Percentiles rank a stretch among this genome's conserved stretches.
Evolutionary conservation across 179 eudicot species (phyloP).

Genomic region (Silene coronaria): DNA sequence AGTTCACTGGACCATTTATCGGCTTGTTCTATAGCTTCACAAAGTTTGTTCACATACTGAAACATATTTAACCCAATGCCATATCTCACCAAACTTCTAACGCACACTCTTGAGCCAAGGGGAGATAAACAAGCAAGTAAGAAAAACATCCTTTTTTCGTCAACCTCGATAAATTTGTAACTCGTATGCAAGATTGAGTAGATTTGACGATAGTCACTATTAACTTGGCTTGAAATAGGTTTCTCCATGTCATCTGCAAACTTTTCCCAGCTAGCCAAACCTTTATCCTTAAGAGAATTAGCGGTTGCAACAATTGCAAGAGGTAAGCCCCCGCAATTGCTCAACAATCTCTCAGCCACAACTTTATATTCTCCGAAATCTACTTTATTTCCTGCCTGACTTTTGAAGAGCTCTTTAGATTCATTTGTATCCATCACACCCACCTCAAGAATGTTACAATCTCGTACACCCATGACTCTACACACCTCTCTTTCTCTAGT

Average conservation of each 20-base stretch:
- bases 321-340: slow-evolving; percentile 10
- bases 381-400: background rate
- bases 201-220: background rate
- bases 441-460: background rate
- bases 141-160: slow-evolving; percentile 20
- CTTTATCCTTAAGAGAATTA: background rate
- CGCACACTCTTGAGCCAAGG: slow-evolving; percentile 12
- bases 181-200: slow-evolving; percentile 15
- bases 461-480: slow-evolving; percentile 10
- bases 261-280: background rate
- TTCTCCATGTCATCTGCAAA: slow-evolving; percentile 12
- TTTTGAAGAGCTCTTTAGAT: slow-evolving; percentile 1
- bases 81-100: slow-evolving; percentile 18
- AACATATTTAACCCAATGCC: slow-evolving; percentile 21
- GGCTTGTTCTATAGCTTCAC: slow-evolving; percentile 15
- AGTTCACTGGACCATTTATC: slow-evolving; percentile 18
- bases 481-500: slow-evolving; percentile 16
- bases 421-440: background rate
- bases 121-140: slow-evolving; percentile 21
- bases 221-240: background rate
- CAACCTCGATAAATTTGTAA: slow-evolving; percentile 17
- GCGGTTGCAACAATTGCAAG: background rate
- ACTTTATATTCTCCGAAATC: background rate
- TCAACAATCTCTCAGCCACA: slow-evolving; percentile 4
- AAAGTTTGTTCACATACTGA: background rate